These are phyloP conservation scores for Barbatosphaeria neglecta DNA, from an alignment of 495 filamentous ascomycete genomes.

Conservation along the genomic window DNA sequence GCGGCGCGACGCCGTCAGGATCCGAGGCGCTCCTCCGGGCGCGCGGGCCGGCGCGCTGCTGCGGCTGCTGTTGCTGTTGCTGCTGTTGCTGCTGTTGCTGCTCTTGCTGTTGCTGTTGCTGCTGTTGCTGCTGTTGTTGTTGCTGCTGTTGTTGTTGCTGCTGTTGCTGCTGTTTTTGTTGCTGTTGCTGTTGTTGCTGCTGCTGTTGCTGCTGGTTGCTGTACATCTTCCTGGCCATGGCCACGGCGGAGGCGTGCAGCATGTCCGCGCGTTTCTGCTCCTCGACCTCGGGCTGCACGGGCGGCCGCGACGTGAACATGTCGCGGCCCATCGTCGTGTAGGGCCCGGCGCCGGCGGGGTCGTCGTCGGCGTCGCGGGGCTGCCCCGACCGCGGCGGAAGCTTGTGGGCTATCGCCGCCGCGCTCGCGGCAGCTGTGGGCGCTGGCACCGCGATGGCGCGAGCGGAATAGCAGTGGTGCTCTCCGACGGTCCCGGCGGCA, in stretches of 20 bases:
- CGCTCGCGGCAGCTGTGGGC: slow-evolving; percentile 51
- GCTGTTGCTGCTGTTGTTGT: no score
- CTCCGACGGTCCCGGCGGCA: slow-evolving; percentile 1
- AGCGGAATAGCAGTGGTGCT: slow-evolving; percentile 48
- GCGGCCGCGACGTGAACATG: slow-evolving; percentile 68
- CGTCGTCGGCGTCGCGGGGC: slow-evolving; percentile 9
- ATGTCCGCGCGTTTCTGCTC: slow-evolving; percentile 60
- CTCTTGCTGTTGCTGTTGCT: no score
- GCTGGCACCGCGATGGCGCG: slow-evolving; percentile 46
- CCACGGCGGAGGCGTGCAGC: slow-evolving; percentile 67
- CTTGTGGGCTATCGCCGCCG: slow-evolving; percentile 49
- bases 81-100: no score
- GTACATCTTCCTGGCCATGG: slow-evolving; percentile 84
- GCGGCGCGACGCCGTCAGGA: slow-evolving; percentile 17
- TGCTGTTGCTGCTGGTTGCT: slow-evolving; percentile 49
- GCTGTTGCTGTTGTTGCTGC: no score
- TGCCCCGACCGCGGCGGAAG: slow-evolving; percentile 13
- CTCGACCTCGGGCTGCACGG: slow-evolving; percentile 57
- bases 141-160: no score
- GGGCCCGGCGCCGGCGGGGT: slow-evolving; percentile 29
- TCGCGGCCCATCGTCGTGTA: slow-evolving; percentile 42
- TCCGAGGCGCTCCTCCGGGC: slow-evolving; percentile 5
- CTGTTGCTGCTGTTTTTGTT: no score
- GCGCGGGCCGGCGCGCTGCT: no score
- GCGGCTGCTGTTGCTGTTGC: no score